phyloP scores from a whole-genome alignment of 768 basidiomycete genomes.

The Lanmaoa rubissima region DNA sequence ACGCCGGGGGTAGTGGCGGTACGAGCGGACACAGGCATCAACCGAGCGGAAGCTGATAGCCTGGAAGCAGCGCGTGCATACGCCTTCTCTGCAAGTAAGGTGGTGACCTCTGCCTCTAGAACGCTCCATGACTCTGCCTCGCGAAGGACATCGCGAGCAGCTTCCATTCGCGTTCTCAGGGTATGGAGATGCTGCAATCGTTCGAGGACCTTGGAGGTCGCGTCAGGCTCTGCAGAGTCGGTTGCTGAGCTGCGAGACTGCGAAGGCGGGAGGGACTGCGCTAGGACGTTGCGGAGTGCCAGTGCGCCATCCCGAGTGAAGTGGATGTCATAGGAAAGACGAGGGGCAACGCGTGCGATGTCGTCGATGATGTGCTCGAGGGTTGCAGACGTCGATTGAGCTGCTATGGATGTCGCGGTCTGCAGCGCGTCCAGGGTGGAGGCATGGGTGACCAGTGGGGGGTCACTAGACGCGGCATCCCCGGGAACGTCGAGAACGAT shows the following conservation, averaged over 20 bases:
- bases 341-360: constrained; percentile 85
- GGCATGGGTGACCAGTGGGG: constrained; percentile 50
- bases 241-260: constrained; percentile 6
- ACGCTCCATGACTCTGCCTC: constrained; percentile 98
- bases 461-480: constrained; percentile 38
- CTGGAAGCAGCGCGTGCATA: constrained; percentile 92
- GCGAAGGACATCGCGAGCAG: constrained; percentile 80
- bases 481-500: constrained; percentile 45
- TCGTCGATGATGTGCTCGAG: constrained; percentile 91
- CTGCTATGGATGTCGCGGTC: constrained; percentile 79
- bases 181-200: constrained; percentile 79
- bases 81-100: constrained; percentile 72
- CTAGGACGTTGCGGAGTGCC: constrained; percentile 66
- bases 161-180: constrained; percentile 84
- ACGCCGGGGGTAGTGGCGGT: constrained; percentile 55
- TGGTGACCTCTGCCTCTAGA: constrained; percentile 87
- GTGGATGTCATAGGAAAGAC: constrained; percentile 93
- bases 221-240: constrained; percentile 26
- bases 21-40: constrained; percentile 91
- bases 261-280: constrained; percentile 44
- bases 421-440: constrained; percentile 72
- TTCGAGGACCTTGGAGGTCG: constrained; percentile 68
- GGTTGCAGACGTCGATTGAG: constrained; percentile 82
- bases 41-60: constrained; percentile 82
- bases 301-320: constrained; percentile 94